Base-by-base conservation (phyloP, 2,329 filamentous ascomycete species). In the Botrytis fabae region DNA sequence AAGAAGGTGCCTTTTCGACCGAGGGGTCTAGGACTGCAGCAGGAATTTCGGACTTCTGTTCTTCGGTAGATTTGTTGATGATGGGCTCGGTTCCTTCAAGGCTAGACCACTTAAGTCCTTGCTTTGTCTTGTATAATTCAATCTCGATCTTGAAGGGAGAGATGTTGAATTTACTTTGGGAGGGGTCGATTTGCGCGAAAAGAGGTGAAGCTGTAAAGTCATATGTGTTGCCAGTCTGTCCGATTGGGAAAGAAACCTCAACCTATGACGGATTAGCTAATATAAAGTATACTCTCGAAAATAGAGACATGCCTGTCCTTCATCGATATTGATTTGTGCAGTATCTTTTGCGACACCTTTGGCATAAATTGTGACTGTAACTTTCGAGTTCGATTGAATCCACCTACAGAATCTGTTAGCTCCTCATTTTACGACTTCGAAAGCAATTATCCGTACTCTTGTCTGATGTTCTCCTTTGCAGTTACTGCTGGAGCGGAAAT, bases 121-220 rank as follows among this genome's bases (percentile, higher is more conserved):
- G 82, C 1, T 81, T 85, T 59, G 86, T 84, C 82, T 97, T 97
- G 74, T 86, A 86, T 25, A 97, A 86, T 18, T 84, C 87, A 54
- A 97, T 84, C 81, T 97, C 94, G 71, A 97, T 86, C 81, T 97
- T 97, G 79, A 90, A 93, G 1, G 91, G 86, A 60, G 92, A 91
- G 71, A 97, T 87, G 1, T 85, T 87, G 77, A 85, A 88, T 62
- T 85, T 91, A 32, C 89, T 93, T 46, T 85, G 82, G 1, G 85
- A 78, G 0, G 88, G 82, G 70, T 93, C 87, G 77, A 97, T 90
- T 16, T 86, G 81, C 22, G 87, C 89, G 81, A 87, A 94, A 5
- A 95, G 87, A 9, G 92, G 90, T 28, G 90, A 86, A 61, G 94
- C 86, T 1, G 85, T 86, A 79, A 89, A 91, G 74, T 88, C 86